Evolutionary conservation across 164 flowering plant genomes (phyloP).

Genomic region (Magnolia officinalis): DNA sequence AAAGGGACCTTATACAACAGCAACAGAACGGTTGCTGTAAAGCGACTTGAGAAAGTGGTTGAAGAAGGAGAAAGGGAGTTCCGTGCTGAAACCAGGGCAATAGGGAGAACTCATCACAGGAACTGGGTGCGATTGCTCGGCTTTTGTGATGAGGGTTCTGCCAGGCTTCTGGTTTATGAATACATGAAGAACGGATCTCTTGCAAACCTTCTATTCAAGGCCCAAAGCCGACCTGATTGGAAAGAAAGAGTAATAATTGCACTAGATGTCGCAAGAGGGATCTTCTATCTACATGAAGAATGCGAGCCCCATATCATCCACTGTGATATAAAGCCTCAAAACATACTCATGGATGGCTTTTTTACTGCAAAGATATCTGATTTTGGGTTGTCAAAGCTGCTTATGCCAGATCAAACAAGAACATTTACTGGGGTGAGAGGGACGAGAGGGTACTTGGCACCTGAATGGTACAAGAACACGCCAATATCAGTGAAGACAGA

Average conservation of each 20-base stretch:
- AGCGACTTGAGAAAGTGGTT: slow-evolving; percentile 15
- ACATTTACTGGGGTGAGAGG: slow-evolving; percentile 30
- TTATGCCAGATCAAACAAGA: slow-evolving; percentile 18
- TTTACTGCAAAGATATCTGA: slow-evolving; percentile 17
- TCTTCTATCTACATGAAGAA: slow-evolving; percentile 27
- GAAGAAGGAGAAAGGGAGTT: slow-evolving; percentile 27
- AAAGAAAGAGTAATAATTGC: slow-evolving; percentile 22
- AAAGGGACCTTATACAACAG: slow-evolving; percentile 11
- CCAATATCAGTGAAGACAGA: slow-evolving; percentile 32
- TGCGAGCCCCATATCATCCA: slow-evolving; percentile 28
- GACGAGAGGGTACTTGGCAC: slow-evolving; percentile 42
- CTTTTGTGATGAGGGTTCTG: slow-evolving; percentile 12
- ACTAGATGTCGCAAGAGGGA: slow-evolving; percentile 19
- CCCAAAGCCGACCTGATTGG: slow-evolving; percentile 12
- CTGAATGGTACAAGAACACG: slow-evolving; percentile 31
- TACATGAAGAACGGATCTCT: slow-evolving; percentile 29
- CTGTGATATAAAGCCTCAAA: slow-evolving; percentile 30
- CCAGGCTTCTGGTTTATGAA: slow-evolving; percentile 28
- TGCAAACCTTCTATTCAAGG: slow-evolving; percentile 14
- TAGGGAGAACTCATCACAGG: slow-evolving; percentile 26
- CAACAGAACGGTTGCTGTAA: slow-evolving; percentile 12
- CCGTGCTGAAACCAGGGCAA: slow-evolving; percentile 14
- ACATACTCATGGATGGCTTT: slow-evolving; percentile 21
- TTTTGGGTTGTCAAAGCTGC: slow-evolving; percentile 26
- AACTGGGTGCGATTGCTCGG: slow-evolving; percentile 24